Conservation (phyloP, 306 rosid genomes). For the Castanea crenata region DNA sequence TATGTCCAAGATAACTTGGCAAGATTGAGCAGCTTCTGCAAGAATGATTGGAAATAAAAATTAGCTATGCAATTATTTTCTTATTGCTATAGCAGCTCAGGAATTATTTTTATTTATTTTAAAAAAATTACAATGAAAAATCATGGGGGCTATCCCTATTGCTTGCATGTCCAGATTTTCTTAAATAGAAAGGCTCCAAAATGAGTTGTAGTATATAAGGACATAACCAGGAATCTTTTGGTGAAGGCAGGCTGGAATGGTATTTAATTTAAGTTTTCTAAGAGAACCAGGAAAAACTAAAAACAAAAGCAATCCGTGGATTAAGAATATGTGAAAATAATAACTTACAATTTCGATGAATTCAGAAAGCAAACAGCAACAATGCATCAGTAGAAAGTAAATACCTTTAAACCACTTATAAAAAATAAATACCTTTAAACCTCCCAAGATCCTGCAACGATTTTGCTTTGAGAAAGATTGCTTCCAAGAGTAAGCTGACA, state of each 20-base stretch:
- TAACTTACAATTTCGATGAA: slow-evolving; percentile 15
- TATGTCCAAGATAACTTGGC: slow-evolving; percentile 79
- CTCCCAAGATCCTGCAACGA: slow-evolving; percentile 70
- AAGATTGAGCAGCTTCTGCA: slow-evolving; percentile 94
- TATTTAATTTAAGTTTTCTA: background rate
- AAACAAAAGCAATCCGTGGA: background rate
- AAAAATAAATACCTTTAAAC: slow-evolving; percentile 58
- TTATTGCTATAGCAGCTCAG: slow-evolving; percentile 20
- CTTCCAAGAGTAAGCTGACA: slow-evolving; percentile 76
- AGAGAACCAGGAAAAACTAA: background rate
- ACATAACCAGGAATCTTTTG: background rate
- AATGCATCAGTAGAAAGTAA: slow-evolving; percentile 11
- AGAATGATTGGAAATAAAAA: slow-evolving; percentile 34
- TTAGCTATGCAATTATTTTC: slow-evolving; percentile 24
- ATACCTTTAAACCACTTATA: slow-evolving; percentile 58
- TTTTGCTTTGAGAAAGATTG: slow-evolving; percentile 80
- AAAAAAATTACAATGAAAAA: background rate
- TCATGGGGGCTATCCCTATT: slow-evolving; percentile 1
- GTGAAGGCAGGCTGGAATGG: background rate
- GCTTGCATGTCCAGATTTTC: background rate
- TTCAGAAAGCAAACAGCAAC: slow-evolving; percentile 18
- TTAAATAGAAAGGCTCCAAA: background rate
- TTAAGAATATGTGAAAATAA: slow-evolving; percentile 10
- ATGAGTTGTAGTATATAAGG: background rate
- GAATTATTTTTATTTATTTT: background rate